Conservation (phyloP, 1,139 yeast species). For the Sugiyamaella japonica region DNA sequence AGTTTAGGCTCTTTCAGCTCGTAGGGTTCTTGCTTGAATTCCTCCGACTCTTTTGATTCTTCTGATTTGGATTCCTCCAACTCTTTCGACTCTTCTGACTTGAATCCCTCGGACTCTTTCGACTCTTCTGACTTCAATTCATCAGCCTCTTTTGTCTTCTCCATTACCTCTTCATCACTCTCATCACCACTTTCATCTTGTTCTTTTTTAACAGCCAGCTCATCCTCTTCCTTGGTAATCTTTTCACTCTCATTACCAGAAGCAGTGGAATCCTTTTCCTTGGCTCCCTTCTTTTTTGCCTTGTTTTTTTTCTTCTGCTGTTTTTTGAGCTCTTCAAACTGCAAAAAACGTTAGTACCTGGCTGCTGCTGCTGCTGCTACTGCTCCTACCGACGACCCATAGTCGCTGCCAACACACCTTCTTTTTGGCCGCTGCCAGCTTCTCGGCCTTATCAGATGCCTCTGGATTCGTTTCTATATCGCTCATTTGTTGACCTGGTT, state of each 20-base stretch:
- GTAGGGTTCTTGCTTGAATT: conserved; percentile 2
- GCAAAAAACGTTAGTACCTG: conserved; percentile 3
- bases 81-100: no score
- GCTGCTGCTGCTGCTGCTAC: no score
- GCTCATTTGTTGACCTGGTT: neutral
- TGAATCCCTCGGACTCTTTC: conserved; percentile 12
- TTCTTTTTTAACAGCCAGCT: neutral
- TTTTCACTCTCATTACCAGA: conserved; percentile 22
- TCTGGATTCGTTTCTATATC: conserved; percentile 3
- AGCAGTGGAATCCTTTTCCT: conserved; percentile 27
- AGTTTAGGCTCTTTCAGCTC: no score
- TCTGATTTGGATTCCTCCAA: conserved; percentile 13
- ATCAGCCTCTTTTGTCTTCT: conserved; percentile 14
- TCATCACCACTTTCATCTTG: conserved; percentile 9
- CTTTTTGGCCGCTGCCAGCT: conserved; percentile 64
- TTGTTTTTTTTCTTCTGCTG: conserved; percentile 51
- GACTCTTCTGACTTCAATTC: no score
- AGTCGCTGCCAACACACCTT: conserved; percentile 38
- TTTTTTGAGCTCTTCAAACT: conserved; percentile 63
- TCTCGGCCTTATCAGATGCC: conserved; percentile 50
- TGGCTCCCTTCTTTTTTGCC: conserved; percentile 39
- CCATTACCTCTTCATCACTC: conserved; percentile 17
- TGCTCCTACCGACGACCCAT: neutral
- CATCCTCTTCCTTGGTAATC: conserved; percentile 18
- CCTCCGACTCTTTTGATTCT: conserved; percentile 17